Base-by-base conservation (phyloP, 2,329 filamentous ascomycete genomes). In the Zopfia rhizophila region DNA sequence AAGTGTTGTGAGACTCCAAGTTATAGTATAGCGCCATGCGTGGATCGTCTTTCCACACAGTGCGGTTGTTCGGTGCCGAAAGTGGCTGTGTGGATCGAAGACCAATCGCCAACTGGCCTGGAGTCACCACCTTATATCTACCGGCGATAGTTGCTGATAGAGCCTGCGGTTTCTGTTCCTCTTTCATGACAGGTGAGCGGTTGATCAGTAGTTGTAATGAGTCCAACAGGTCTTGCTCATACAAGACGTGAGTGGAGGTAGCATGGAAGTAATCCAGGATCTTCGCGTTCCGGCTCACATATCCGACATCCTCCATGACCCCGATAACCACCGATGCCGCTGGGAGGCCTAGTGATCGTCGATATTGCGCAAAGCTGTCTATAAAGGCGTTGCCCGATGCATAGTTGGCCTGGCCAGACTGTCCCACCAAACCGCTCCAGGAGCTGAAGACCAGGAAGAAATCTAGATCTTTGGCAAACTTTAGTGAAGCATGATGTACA, bases 391-490 rank as follows among this genome's bases (percentile, higher is more conserved):
- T 80, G 3, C 73, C 77, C 0, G 76, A 74, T 0, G 65, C 58
- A 45, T 82, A 82, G 51, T 74, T 77, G 3, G 68, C 52, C 51
- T 82, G 79, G 0, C 68, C 72, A 11, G 22, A 30, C 5, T 66
- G 60, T 2, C 69, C 68, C 10, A 60, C 13, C 12, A 61, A 32
- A 5, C 56, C 56, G 1, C 48, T 46, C 3, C 60, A 13, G 0
- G 66, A 71, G 5, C 56, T 63, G 27, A 67, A 61, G 14, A 70
- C 37, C 5, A 63, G n/a, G 51, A 68, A 67, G 48, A 67, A 69
- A 33, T 65, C 57, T 1, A 69, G 32, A 0, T 48, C 7, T 0
- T 11, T n/a, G n/a, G n/a, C n/a, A n/a, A n/a, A n/a, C n/a, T n/a
- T n/a, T n/a, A n/a, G n/a, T n/a, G n/a, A n/a, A n/a, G 5, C 11